Percentiles rank a stretch among this genome's conserved stretches.
Evolutionary conservation across 345 rosid species (phyloP).

Genomic region (Sisymbrium altissimum): DNA sequence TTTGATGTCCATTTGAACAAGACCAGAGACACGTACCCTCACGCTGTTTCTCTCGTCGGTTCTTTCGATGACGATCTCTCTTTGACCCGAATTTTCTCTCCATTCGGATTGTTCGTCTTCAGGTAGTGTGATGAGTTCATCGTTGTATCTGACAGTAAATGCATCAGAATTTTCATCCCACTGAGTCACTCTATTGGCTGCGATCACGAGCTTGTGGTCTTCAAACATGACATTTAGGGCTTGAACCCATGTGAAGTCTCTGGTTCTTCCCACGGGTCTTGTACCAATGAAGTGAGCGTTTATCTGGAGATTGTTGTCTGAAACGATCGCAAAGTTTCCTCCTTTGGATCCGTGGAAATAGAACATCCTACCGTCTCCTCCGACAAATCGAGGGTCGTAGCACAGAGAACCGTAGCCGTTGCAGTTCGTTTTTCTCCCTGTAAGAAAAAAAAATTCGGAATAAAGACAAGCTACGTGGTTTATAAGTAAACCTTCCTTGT

Average conservation of each 20-base stretch:
- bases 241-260: conserved; percentile 94
- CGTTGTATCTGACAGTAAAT: conserved; percentile 50
- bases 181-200: conserved; percentile 47
- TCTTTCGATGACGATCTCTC: conserved; percentile 55
- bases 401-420: conserved; percentile 80
- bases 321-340: conserved; percentile 81
- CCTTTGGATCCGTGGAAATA: conserved; percentile 86
- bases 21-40: conserved; percentile 48
- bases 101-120: conserved; percentile 65
- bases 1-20: conserved; percentile 53
- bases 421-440: conserved; percentile 76
- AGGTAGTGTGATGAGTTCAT: conserved; percentile 52
- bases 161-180: conserved; percentile 67
- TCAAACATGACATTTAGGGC: conserved; percentile 72
- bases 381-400: conserved; percentile 76
- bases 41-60: conserved; percentile 55
- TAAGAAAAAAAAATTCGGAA: not conserved
- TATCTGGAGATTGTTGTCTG: conserved; percentile 72
- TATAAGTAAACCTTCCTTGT: not conserved
- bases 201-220: conserved; percentile 57
- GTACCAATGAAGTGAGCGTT: conserved; percentile 90
- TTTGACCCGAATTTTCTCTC: conserved; percentile 35
- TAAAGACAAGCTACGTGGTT: not conserved
- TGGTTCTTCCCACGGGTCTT: conserved; percentile 65
- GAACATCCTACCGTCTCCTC: conserved; percentile 89